Conservation (phyloP, 2,329 filamentous ascomycete species). For the Fusarium clavum region DNA sequence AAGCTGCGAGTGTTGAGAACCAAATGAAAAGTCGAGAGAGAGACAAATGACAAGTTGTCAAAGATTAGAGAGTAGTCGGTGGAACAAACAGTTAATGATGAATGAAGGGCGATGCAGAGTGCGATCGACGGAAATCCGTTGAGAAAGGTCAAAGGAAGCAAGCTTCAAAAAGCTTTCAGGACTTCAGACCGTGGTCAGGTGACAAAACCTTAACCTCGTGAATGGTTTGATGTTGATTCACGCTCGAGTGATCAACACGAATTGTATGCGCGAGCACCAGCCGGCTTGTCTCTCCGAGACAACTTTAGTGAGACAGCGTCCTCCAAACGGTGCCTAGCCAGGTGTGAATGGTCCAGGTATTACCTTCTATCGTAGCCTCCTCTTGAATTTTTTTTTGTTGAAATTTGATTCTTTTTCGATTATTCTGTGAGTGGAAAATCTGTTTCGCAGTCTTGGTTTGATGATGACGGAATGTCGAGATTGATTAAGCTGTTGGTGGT, state of each 20-base stretch:
- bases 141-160: slow-evolving; percentile 30
- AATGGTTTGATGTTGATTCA: slow-evolving; percentile 35
- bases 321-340: slow-evolving; percentile 39
- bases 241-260: slow-evolving; percentile 43
- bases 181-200: slow-evolving; percentile 31
- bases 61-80: slow-evolving; percentile 43
- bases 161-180: slow-evolving; percentile 21
- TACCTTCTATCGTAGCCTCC: slow-evolving; percentile 28
- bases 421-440: slow-evolving; percentile 41
- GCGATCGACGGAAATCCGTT: slow-evolving; percentile 25
- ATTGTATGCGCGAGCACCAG: slow-evolving; percentile 42
- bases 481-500: slow-evolving; percentile 44
- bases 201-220: slow-evolving; percentile 22
- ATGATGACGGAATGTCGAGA: slow-evolving; percentile 34
- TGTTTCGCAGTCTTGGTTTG: slow-evolving; percentile 42
- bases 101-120: slow-evolving; percentile 42
- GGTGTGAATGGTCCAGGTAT: slow-evolving; percentile 33
- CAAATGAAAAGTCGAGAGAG: slow-evolving; percentile 29
- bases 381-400: slow-evolving; percentile 43
- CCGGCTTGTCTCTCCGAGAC: slow-evolving; percentile 41
- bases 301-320: slow-evolving; percentile 35
- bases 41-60: slow-evolving; percentile 35
- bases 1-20: slow-evolving; percentile 36
- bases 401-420: slow-evolving; percentile 44
- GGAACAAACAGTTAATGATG: slow-evolving; percentile 36